Conservation (phyloP, 768 basidiomycete genomes). For the Lentinula edodes region DNA sequence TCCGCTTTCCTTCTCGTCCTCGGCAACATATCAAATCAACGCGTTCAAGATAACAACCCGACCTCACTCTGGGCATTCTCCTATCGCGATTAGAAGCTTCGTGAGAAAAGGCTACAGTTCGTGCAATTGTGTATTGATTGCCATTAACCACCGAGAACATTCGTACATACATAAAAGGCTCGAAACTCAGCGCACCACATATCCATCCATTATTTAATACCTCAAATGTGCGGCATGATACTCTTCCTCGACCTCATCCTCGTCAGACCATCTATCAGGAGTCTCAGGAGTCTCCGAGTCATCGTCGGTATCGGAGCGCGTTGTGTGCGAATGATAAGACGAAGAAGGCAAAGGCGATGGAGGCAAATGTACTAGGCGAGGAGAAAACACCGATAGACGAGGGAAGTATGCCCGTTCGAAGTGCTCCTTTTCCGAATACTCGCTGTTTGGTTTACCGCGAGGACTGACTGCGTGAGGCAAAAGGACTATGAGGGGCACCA, state of each 20-base stretch:
- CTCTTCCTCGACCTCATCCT: constrained; percentile 2
- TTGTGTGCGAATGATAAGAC: neutral
- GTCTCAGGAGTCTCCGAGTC: neutral
- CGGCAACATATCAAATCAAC: constrained; percentile 73
- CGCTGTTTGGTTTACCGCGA: neutral
- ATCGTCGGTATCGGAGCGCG: neutral
- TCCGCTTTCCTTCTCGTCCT: constrained; percentile 92
- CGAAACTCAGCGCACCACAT: neutral
- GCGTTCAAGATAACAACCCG: constrained; percentile 89
- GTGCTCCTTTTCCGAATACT: neutral
- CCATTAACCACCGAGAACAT: neutral
- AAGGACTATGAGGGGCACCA: neutral
- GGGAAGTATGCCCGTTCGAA: neutral
- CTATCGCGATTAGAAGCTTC: constrained; percentile 90
- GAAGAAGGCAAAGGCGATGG: neutral
- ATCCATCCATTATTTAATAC: neutral
- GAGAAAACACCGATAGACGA: neutral
- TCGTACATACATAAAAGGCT: neutral
- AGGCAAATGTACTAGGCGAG: neutral
- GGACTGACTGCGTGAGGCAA: constrained; percentile 17
- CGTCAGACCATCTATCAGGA: constrained; percentile 4
- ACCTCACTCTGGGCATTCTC: constrained; percentile 99
- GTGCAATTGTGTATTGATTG: neutral
- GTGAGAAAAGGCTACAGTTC: constrained; percentile 44
- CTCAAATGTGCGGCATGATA: neutral